Evolutionary conservation across 2,329 filamentous ascomycete genomes (phyloP).

Genomic region (Pseudogymnoascus sp.): DNA sequence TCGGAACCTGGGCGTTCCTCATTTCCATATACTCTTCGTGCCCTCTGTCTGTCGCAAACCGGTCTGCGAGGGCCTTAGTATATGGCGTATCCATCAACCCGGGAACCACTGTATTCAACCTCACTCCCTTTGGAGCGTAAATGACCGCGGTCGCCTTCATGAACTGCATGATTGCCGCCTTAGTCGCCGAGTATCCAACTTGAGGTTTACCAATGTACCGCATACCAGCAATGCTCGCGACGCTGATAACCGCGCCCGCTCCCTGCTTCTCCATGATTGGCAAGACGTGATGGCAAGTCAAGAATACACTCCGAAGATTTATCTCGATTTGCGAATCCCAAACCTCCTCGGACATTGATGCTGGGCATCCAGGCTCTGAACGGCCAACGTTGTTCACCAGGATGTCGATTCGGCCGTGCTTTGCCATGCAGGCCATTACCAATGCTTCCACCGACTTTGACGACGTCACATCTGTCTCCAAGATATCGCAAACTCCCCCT

Average conservation of each 20-base stretch:
- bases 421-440: slow-evolving; percentile 41
- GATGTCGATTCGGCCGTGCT: slow-evolving; percentile 49
- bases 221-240: slow-evolving; percentile 44
- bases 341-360: slow-evolving; percentile 37
- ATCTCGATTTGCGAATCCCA: slow-evolving; percentile 46
- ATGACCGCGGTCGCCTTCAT: slow-evolving; percentile 41
- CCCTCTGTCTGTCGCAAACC: slow-evolving; percentile 33
- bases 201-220: slow-evolving; percentile 43
- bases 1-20: slow-evolving; percentile 47
- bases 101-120: slow-evolving; percentile 46
- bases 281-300: slow-evolving; percentile 43
- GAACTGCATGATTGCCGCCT: slow-evolving; percentile 43
- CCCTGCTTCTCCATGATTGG: slow-evolving; percentile 45
- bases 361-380: slow-evolving; percentile 44
- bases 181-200: slow-evolving; percentile 43
- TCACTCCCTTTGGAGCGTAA: slow-evolving; percentile 37
- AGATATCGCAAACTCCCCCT: slow-evolving; percentile 32
- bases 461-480: slow-evolving; percentile 45
- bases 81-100: slow-evolving; percentile 49
- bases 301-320: slow-evolving; percentile 47
- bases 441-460: slow-evolving; percentile 42
- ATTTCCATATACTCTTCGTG: slow-evolving; percentile 42
- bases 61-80: slow-evolving; percentile 35
- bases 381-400: slow-evolving; percentile 52
- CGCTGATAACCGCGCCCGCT: slow-evolving; percentile 37